phyloP scores from a whole-genome alignment of 805 yeast genomes.

The Scheffersomyces amazonensis region DNA sequence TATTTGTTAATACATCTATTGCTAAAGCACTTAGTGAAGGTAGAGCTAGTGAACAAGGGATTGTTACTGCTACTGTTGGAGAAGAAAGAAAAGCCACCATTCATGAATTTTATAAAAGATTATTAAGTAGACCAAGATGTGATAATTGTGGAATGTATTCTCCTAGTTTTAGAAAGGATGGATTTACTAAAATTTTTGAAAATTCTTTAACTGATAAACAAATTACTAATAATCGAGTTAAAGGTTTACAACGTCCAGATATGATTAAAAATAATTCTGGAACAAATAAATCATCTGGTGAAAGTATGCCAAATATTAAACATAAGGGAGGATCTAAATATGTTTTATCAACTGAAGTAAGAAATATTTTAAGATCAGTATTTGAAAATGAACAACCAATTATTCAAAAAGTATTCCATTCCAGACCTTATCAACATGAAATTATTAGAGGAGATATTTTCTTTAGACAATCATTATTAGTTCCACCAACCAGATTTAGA shows the following conservation, averaged over 20 bases:
- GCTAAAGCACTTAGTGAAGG: slow-evolving; percentile 75
- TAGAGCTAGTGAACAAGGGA: slow-evolving; percentile 61
- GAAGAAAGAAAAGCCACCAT: slow-evolving; percentile 81
- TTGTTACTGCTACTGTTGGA: slow-evolving; percentile 76
- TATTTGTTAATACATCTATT: slow-evolving; percentile 69
- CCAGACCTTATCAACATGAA: slow-evolving; percentile 61
- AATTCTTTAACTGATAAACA: slow-evolving; percentile 82
- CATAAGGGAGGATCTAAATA: slow-evolving; percentile 73
- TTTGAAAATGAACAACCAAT: slow-evolving; percentile 71
- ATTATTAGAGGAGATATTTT: slow-evolving; percentile 73
- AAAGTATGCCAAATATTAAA: slow-evolving; percentile 48
- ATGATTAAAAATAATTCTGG: slow-evolving; percentile 46
- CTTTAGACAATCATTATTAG: slow-evolving; percentile 83
- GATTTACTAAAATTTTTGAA: slow-evolving; percentile 89
- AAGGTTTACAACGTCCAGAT: slow-evolving; percentile 72
- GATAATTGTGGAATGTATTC: slow-evolving; percentile 96
- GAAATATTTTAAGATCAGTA: slow-evolving; percentile 71
- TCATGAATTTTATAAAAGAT: slow-evolving; percentile 70
- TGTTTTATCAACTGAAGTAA: slow-evolving; percentile 82
- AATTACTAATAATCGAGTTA: slow-evolving; percentile 72
- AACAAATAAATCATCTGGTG: slow-evolving; percentile 9
- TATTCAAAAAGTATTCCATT: slow-evolving; percentile 72
- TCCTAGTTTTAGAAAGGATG: slow-evolving; percentile 93
- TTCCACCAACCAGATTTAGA: slow-evolving; percentile 96
- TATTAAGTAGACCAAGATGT: slow-evolving; percentile 81